A percentile compares a stretch with the other conserved stretches of the same genome.
phyloP scores from a whole-genome alignment of 345 rosid genomes.

The Trapa bicornis region DNA sequence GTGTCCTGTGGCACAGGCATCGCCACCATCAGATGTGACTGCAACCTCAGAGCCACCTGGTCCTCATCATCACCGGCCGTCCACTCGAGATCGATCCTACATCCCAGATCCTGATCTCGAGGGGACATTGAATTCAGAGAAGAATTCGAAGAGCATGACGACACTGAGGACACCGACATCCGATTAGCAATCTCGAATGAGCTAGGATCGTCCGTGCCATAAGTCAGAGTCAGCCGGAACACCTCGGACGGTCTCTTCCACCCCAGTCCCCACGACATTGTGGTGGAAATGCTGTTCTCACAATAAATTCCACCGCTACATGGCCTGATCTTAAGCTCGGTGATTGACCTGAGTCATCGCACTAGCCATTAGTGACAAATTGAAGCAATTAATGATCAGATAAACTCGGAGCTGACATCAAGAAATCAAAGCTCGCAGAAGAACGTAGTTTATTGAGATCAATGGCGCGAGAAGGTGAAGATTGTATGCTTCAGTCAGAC shows the following conservation, averaged over 20 bases:
- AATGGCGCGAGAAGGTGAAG: background rate
- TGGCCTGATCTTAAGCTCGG: conserved; percentile 16
- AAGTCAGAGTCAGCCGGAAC: conserved; percentile 59
- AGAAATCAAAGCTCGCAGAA: background rate
- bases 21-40: conserved; percentile 93
- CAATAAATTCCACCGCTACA: background rate
- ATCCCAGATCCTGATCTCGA: conserved; percentile 55
- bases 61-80: conserved; percentile 89
- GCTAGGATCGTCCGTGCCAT: conserved; percentile 54
- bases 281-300: conserved; percentile 1
- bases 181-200: conserved; percentile 23
- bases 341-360: background rate
- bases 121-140: conserved; percentile 22
- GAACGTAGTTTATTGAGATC: background rate
- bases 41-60: conserved; percentile 66
- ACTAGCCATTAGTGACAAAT: background rate
- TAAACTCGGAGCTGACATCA: background rate
- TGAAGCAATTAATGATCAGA: background rate
- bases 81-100: conserved; percentile 81
- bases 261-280: conserved; percentile 97
- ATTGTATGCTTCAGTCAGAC: background rate
- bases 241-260: conserved; percentile 87
- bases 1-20: conserved; percentile 74
- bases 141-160: conserved; percentile 25
- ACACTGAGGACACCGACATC: conserved; percentile 19